Percentiles rank a stretch among this genome's conserved stretches.
Evolutionary conservation across 1,284 basidiomycete genomes (phyloP).

Genomic region (Golubevia pallescens): DNA sequence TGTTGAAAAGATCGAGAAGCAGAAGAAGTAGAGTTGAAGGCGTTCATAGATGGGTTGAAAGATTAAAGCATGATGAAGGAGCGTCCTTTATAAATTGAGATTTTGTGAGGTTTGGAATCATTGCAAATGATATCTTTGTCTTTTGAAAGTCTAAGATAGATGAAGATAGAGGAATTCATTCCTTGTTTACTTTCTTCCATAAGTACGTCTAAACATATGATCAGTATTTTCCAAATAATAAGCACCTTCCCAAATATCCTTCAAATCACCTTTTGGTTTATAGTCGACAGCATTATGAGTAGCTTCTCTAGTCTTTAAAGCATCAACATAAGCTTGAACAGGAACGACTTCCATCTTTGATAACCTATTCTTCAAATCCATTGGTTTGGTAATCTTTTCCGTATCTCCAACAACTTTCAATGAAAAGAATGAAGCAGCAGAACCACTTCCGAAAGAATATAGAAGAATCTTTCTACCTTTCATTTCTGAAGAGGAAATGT

Average conservation of each 20-base stretch:
- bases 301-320: slow-evolving; percentile 76
- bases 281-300: slow-evolving; percentile 92
- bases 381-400: slow-evolving; percentile 76
- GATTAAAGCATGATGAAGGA: no score
- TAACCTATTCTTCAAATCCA: slow-evolving; percentile 80
- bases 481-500: slow-evolving; percentile 39
- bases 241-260: slow-evolving; percentile 90
- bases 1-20: no score
- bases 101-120: no score
- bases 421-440: slow-evolving; percentile 88
- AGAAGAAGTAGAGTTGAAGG: no score
- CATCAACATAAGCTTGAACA: slow-evolving; percentile 81
- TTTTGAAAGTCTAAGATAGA: no score
- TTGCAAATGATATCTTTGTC: no score
- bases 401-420: slow-evolving; percentile 85
- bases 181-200: slow-evolving; percentile 65
- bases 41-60: no score
- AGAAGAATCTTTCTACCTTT: slow-evolving; percentile 71
- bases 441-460: slow-evolving; percentile 93
- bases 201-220: slow-evolving; percentile 88
- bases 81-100: no score
- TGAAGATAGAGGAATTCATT: slow-evolving; percentile 4
- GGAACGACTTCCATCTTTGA: slow-evolving; percentile 87
- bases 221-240: slow-evolving; percentile 95
- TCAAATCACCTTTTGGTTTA: slow-evolving; percentile 81